Conservation (phyloP, 495 filamentous ascomycete species). For the Aspergillus cavernicola region DNA sequence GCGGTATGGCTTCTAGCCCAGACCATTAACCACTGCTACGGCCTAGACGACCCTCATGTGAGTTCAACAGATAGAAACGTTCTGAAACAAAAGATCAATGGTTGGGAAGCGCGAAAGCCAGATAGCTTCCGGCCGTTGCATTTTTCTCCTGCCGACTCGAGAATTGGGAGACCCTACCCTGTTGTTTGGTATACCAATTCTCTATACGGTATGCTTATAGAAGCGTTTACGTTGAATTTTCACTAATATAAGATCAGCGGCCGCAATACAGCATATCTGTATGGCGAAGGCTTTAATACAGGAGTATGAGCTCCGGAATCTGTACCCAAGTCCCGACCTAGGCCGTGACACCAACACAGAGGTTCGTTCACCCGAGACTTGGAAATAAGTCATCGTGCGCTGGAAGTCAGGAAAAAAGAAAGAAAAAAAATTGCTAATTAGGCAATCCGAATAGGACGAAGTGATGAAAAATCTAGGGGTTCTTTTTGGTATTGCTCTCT, state of each 20-base stretch:
- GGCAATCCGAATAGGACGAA: conserved; percentile 19
- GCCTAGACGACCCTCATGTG: conserved; percentile 19
- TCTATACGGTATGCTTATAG: background rate
- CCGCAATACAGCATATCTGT: conserved; percentile 37
- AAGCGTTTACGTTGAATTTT: no score
- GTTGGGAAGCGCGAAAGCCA: conserved; percentile 31
- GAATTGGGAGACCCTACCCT: conserved; percentile 34
- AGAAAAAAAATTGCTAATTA: background rate
- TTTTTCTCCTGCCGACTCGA: conserved; percentile 27
- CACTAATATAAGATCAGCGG: conserved; percentile 26
- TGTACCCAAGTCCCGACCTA: background rate
- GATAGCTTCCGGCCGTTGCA: conserved; percentile 37
- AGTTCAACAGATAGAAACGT: conserved; percentile 18
- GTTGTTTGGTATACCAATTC: conserved; percentile 34
- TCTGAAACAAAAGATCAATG: conserved; percentile 27
- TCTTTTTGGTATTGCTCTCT: conserved; percentile 39
- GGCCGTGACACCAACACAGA: conserved; percentile 16
- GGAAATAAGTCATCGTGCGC: no score
- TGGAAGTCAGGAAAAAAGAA: background rate
- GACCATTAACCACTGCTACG: conserved; percentile 39
- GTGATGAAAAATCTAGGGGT: conserved; percentile 30
- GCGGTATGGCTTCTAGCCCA: conserved; percentile 41
- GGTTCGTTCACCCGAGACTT: conserved; percentile 18
- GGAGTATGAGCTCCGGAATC: conserved; percentile 13
- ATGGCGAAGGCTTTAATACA: conserved; percentile 37